These are phyloP conservation scores for Aspergillus awamori DNA, from an alignment of 2,329 filamentous ascomycete genomes.

Conservation along the genomic window DNA sequence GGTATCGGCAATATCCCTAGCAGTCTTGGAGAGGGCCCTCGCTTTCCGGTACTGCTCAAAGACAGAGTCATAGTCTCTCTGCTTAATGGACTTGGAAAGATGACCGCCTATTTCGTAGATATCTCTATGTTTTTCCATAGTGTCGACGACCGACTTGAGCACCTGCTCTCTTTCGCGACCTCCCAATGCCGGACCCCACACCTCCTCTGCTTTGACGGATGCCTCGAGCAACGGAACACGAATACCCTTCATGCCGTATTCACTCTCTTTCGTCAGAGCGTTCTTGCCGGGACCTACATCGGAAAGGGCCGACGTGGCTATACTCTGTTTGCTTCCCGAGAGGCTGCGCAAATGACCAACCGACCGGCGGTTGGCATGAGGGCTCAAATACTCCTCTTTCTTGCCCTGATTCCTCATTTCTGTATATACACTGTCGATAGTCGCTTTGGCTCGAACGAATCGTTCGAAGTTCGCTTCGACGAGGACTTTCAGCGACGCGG, in stretches of 20 bases:
- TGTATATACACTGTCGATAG: slow-evolving; percentile 97
- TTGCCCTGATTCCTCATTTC: slow-evolving; percentile 83
- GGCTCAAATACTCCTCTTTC: slow-evolving; percentile 42
- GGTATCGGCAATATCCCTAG: slow-evolving; percentile 67
- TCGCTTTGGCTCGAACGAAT: slow-evolving; percentile 95
- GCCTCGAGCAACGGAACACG: slow-evolving; percentile 86
- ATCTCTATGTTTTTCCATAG: slow-evolving; percentile 76
- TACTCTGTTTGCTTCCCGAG: slow-evolving; percentile 45
- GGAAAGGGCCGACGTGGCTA: slow-evolving; percentile 40
- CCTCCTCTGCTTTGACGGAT: slow-evolving; percentile 90
- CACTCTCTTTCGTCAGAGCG: slow-evolving; percentile 86
- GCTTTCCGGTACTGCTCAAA: slow-evolving; percentile 85
- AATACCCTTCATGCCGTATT: slow-evolving; percentile 86
- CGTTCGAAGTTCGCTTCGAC: slow-evolving; percentile 98
- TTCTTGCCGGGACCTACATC: slow-evolving; percentile 74
- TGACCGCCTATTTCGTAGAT: slow-evolving; percentile 79
- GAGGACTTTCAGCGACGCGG: slow-evolving; percentile 90
- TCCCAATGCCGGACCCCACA: slow-evolving; percentile 92
- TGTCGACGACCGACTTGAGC: slow-evolving; percentile 74
- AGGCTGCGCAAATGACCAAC: slow-evolving; percentile 63
- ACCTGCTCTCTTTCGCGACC: slow-evolving; percentile 89
- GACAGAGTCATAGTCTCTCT: slow-evolving; percentile 85
- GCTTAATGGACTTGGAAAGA: slow-evolving; percentile 81
- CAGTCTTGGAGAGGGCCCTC: slow-evolving; percentile 78
- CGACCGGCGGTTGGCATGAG: slow-evolving; percentile 64